Evolutionary conservation across 176 grass and related monocot species (phyloP).

Genomic region (Carex kokanica): DNA sequence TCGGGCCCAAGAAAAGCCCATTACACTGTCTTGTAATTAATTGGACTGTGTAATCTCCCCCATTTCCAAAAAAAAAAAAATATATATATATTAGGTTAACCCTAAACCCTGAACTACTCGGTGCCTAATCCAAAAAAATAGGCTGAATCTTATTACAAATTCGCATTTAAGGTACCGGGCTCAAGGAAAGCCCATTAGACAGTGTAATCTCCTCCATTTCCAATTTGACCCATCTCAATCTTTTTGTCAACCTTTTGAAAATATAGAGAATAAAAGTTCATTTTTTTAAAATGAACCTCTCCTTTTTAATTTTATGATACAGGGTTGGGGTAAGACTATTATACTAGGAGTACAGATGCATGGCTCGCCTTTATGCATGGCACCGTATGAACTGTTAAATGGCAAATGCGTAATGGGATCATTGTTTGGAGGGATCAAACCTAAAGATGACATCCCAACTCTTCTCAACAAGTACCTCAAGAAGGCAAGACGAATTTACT

Average conservation of each 20-base stretch:
- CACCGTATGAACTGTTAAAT: constrained; percentile 37
- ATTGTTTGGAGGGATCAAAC: constrained; percentile 66
- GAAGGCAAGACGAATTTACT: constrained; percentile 49
- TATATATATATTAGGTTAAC: too few species aligned
- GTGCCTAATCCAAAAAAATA: too few species aligned
- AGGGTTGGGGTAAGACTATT: constrained; percentile 93
- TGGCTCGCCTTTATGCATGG: constrained; percentile 43
- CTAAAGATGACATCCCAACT: constrained; percentile 75
- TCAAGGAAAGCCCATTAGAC: neutral
- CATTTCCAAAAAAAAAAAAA: too few species aligned
- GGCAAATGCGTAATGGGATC: constrained; percentile 56
- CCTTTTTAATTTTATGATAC: neutral
- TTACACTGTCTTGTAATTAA: too few species aligned
- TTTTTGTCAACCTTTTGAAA: neutral
- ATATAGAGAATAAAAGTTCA: neutral
- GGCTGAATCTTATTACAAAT: neutral
- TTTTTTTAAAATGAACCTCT: neutral
- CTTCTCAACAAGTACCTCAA: constrained; percentile 60
- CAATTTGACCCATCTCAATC: neutral
- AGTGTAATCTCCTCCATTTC: neutral
- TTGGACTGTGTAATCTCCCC: too few species aligned
- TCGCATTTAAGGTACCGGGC: neutral
- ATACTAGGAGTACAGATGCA: constrained; percentile 76
- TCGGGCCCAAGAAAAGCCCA: neutral
- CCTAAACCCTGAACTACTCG: neutral